Evolutionary conservation across 257 asterid genomes (phyloP), one percentile per base, ranked within the genome.

Genomic region (Gentiana dahurica): DNA sequence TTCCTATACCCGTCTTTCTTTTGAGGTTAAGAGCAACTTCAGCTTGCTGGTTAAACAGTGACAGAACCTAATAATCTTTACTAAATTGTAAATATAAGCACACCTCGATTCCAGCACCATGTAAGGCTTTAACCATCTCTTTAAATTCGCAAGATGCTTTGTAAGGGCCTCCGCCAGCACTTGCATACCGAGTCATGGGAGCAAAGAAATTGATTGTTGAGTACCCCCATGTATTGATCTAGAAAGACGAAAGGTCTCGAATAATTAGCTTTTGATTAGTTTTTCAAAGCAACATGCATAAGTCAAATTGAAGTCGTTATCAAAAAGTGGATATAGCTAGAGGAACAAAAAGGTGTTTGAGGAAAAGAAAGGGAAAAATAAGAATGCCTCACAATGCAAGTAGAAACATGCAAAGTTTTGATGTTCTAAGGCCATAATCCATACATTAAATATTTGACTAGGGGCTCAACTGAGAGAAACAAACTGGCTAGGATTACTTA

Each of bases 191-290:
- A 79, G 85, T 87, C 98, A 91, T 91, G 37, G 98, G 98, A 61
- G 98, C 90, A 74, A 91, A 91, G 78, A 87, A 91, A 65, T 91
- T 91, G 62, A 87, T 74, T 55, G 98, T 87, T 51, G 98, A 91
- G 77, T 91, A 91, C 51, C 97, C 97, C 98, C 98, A 91, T 1
- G 98, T 91, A 62, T 91, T 91, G 68, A 91, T 78, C 98, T 91
- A 60, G 62, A 68, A 51, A 65, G 8, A 55, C 59, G 51, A 68
- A 33, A 57, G 61, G 39, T 47, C 43, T 65, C 59, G 57, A 61
- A 47, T 55, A 69, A 70, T 66, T 58, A 65, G 43, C 46, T n/a
- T 36, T 59, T 36, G 51, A 34, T 36, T 41, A 33, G 38, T 59
- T 52, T 38, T 57, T 39, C 49, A 49, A n/a, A 55, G n/a, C 34